phyloP scores from a whole-genome alignment of 495 filamentous ascomycete species.

The Neurospora sp. region DNA sequence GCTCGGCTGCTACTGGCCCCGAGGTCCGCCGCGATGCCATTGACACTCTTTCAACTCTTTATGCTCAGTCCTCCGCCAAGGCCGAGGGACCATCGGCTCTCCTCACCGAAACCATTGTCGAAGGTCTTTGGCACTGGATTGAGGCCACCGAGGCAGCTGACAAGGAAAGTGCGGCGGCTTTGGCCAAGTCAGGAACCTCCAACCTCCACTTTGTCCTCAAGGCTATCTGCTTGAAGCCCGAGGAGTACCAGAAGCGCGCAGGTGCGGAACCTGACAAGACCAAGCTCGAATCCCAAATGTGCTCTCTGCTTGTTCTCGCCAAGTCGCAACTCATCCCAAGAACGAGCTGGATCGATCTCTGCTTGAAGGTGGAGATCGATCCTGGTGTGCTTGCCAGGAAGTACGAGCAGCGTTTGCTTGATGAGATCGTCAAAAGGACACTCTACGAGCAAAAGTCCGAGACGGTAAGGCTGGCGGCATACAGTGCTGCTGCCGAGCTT shows the following conservation, averaged over 20 bases:
- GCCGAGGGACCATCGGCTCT: slow-evolving; percentile 13
- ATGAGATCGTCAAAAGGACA: slow-evolving; percentile 39
- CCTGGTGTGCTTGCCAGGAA: slow-evolving; percentile 64
- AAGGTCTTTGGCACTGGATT: slow-evolving; percentile 78
- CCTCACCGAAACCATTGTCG: slow-evolving; percentile 50
- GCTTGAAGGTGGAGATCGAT: slow-evolving; percentile 66
- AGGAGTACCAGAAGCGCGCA: slow-evolving; percentile 27
- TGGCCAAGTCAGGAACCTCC: slow-evolving; percentile 54
- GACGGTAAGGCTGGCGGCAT: slow-evolving; percentile 56
- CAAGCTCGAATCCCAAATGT: slow-evolving; percentile 50
- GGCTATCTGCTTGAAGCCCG: slow-evolving; percentile 52
- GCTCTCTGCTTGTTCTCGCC: slow-evolving; percentile 67
- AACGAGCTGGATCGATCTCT: slow-evolving; percentile 78
- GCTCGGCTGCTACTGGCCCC: slow-evolving; percentile 45
- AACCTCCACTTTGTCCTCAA: slow-evolving; percentile 55
- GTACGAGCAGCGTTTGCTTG: slow-evolving; percentile 33
- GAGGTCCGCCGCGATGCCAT: slow-evolving; percentile 49
- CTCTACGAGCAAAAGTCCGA: slow-evolving; percentile 35
- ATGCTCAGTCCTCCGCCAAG: slow-evolving; percentile 43
- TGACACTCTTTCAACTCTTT: slow-evolving; percentile 46
- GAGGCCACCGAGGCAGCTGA: slow-evolving; percentile 51
- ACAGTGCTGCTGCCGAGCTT: slow-evolving; percentile 72
- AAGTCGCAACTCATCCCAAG: slow-evolving; percentile 67
- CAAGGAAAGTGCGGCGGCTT: slow-evolving; percentile 64
- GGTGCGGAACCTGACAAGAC: slow-evolving; percentile 28